A percentile compares a stretch with the other conserved stretches of the same genome.
Evolutionary conservation across 176 grass and related monocot species (phyloP).

Genomic region (Typha latifolia): DNA sequence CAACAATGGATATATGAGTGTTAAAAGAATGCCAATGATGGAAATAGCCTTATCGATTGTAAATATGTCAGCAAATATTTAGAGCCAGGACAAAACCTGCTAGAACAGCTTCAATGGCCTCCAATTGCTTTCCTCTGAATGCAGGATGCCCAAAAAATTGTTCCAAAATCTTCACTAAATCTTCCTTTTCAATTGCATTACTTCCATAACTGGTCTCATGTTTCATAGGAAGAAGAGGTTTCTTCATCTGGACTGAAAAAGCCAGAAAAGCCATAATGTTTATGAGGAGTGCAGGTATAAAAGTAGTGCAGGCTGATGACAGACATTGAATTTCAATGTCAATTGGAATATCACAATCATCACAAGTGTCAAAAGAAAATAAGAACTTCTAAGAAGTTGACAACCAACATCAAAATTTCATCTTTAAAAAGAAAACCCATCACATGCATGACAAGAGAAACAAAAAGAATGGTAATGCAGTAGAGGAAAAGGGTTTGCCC

Average conservation of each 20-base stretch:
- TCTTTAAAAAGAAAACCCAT: too few species aligned
- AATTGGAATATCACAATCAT: too few species aligned
- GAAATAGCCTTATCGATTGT: not conserved
- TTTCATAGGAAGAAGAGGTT: slow-evolving; percentile 46
- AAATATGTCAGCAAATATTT: not conserved
- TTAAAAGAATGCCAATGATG: not conserved
- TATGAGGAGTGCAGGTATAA: not conserved
- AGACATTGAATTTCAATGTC: too few species aligned
- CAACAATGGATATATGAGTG: not conserved
- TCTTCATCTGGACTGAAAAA: slow-evolving; percentile 50
- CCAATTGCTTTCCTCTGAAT: slow-evolving; percentile 74
- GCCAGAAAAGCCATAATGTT: not conserved
- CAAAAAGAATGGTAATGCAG: too few species aligned
- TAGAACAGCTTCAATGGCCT: slow-evolving; percentile 85
- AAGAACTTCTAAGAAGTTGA: too few species aligned
- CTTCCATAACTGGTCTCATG: slow-evolving; percentile 14
- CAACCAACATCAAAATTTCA: too few species aligned
- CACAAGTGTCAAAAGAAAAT: too few species aligned
- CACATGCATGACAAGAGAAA: too few species aligned
- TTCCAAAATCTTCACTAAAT: slow-evolving; percentile 44
- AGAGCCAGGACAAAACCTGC: slow-evolving; percentile 36
- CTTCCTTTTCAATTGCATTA: slow-evolving; percentile 33
- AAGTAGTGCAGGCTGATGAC: not conserved
- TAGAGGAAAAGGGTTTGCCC: too few species aligned
- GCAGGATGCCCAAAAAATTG: slow-evolving; percentile 64